A percentile compares a stretch with the other conserved stretches of the same genome.
phyloP scores from a whole-genome alignment of 805 yeast genomes.

The Saccharomyces mikatae region DNA sequence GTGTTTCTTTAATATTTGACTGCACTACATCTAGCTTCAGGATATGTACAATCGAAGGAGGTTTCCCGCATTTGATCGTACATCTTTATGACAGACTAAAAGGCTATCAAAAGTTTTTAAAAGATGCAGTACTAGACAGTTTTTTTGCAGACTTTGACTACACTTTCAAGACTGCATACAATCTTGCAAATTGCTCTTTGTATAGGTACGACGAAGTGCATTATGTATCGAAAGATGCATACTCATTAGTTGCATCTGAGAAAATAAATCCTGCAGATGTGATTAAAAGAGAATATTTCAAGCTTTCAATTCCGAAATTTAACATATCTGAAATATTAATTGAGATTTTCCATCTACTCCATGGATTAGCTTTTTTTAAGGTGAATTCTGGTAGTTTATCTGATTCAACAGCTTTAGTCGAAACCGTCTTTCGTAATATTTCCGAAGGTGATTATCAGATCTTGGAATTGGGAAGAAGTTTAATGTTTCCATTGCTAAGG shows the following conservation, averaged over 20 bases:
- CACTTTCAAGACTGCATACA: conserved; percentile 9
- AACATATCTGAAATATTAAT: conserved; percentile 10
- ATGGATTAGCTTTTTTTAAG: conserved; percentile 23
- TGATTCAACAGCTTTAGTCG: conserved; percentile 1
- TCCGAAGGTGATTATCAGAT: conserved; percentile 7
- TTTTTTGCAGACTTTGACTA: conserved; percentile 4
- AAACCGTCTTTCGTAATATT: conserved; percentile 9
- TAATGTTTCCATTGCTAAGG: conserved; percentile 23
- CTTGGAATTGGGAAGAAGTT: conserved; percentile 20
- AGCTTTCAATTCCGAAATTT: conserved; percentile 2
- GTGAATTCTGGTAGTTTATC: conserved; percentile 17
- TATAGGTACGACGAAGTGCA: conserved; percentile 6
- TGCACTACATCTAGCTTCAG: not conserved
- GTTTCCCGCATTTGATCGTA: not conserved
- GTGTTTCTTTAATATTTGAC: not conserved
- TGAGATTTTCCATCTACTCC: conserved; percentile 21
- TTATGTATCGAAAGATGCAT: conserved; percentile 1
- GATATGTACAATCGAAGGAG: not conserved
- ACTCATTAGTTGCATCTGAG: conserved; percentile 6
- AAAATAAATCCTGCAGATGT: not conserved
- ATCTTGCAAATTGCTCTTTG: conserved; percentile 4
- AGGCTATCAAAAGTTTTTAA: not conserved
- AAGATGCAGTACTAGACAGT: not conserved
- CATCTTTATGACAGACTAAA: not conserved
- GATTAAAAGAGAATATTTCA: conserved; percentile 5